phyloP scores from a whole-genome alignment of 495 filamentous ascomycete genomes.

The Aspergillus indologenus region DNA sequence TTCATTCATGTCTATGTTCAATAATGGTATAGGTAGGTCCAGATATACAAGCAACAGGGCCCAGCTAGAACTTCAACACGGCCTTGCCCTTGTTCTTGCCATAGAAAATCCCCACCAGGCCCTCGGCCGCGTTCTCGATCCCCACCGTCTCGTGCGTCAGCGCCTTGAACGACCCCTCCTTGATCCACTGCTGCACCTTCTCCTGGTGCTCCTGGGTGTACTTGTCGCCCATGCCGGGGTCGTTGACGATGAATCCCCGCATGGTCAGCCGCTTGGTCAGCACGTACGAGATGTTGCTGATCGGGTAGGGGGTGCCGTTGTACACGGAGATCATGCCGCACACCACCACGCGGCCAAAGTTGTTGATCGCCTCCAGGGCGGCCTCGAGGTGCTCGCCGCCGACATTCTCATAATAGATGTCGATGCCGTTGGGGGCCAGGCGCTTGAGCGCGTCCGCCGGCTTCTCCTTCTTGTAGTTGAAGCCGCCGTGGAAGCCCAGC shows the following conservation, averaged over 20 bases:
- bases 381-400: conserved; percentile 86
- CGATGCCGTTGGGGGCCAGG: conserved; percentile 77
- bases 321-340: conserved; percentile 78
- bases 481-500: conserved; percentile 65
- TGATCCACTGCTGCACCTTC: conserved; percentile 80
- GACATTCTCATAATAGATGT: conserved; percentile 97
- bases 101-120: conserved; percentile 79
- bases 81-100: conserved; percentile 95
- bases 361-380: conserved; percentile 64
- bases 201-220: conserved; percentile 76
- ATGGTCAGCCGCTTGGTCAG: conserved; percentile 57
- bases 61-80: conserved; percentile 63
- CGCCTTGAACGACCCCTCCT: conserved; percentile 75
- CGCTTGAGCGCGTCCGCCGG: conserved; percentile 65
- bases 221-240: conserved; percentile 63
- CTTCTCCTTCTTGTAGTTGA: conserved; percentile 77
- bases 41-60: conserved; percentile 3
- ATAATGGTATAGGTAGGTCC: too few relatives aligned
- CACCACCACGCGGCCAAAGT: conserved; percentile 65
- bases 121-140: conserved; percentile 78
- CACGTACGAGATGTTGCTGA: conserved; percentile 60
- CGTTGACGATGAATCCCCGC: conserved; percentile 76
- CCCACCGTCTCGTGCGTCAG: conserved; percentile 69
- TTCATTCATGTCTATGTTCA: too few relatives aligned
- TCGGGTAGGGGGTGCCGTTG: conserved; percentile 64